phyloP scores from a whole-genome alignment of 352 stramenopile genomes.

The Globisporangium nunn region DNA sequence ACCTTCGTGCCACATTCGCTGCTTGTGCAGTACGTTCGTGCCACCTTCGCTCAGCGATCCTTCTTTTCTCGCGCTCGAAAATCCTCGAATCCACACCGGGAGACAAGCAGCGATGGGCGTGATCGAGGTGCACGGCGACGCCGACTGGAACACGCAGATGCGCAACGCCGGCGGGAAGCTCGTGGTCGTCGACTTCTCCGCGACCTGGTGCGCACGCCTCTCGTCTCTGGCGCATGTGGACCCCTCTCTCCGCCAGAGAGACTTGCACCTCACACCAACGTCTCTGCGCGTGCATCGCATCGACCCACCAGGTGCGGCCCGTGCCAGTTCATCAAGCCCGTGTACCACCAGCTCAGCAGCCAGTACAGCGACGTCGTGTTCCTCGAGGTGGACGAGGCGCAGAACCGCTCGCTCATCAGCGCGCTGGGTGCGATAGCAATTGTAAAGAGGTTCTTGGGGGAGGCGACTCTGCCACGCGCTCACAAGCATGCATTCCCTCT shows the following conservation, averaged over 20 bases:
- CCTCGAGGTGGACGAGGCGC: slow-evolving; percentile 75
- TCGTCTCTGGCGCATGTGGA: neutral
- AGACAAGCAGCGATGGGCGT: slow-evolving; percentile 42
- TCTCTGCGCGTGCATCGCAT: too few relatives aligned
- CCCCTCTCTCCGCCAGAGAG: too few relatives aligned
- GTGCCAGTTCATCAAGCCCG: slow-evolving; percentile 84
- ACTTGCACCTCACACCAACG: neutral
- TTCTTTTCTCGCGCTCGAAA: too few relatives aligned
- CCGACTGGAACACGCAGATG: slow-evolving; percentile 80
- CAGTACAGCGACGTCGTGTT: slow-evolving; percentile 88
- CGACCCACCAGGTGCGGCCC: slow-evolving; percentile 43
- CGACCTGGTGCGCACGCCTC: slow-evolving; percentile 50
- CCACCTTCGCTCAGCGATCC: too few relatives aligned
- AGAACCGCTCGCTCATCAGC: slow-evolving; percentile 80
- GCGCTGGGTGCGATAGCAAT: slow-evolving; percentile 30
- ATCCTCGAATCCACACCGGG: too few relatives aligned
- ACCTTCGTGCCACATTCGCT: too few relatives aligned
- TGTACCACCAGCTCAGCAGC: slow-evolving; percentile 70
- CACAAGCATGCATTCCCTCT: neutral
- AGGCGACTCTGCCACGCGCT: too few relatives aligned
- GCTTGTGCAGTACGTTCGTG: too few relatives aligned
- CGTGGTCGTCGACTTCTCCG: slow-evolving; percentile 87
- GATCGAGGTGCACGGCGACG: slow-evolving; percentile 57
- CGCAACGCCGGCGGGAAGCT: slow-evolving; percentile 70
- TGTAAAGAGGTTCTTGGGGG: too few relatives aligned